Evolutionary conservation across 768 basidiomycete genomes (phyloP).

Genomic region (Filobasidium floriforme): DNA sequence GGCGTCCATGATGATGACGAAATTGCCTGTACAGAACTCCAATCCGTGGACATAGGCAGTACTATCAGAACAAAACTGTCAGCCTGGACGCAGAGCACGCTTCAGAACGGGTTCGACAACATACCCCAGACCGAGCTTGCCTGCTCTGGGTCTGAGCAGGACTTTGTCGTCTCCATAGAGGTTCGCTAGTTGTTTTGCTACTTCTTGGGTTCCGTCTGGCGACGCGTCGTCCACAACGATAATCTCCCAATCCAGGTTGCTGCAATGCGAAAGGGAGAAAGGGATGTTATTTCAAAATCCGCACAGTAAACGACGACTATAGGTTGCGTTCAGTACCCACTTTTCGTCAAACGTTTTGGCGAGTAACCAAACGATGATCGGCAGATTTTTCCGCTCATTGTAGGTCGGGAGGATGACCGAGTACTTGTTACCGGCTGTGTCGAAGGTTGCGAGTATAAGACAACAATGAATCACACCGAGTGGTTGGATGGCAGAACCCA

Average conservation of each 20-base stretch:
- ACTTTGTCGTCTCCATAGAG: slow-evolving; percentile 80
- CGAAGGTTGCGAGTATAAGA: not conserved
- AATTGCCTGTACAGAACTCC: slow-evolving; percentile 80
- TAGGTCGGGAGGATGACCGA: slow-evolving; percentile 90
- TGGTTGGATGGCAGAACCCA: not conserved
- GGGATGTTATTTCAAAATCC: not conserved
- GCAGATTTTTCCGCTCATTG: slow-evolving; percentile 86
- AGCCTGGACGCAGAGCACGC: not conserved
- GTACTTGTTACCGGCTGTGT: slow-evolving; percentile 53
- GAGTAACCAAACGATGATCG: slow-evolving; percentile 77
- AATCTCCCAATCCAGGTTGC: slow-evolving; percentile 73
- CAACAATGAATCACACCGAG: not conserved
- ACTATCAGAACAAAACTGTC: slow-evolving; percentile 45
- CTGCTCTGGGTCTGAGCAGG: slow-evolving; percentile 72
- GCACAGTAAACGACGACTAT: not conserved
- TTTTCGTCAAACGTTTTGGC: slow-evolving; percentile 67
- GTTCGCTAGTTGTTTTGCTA: slow-evolving; percentile 67
- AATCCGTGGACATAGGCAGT: slow-evolving; percentile 90
- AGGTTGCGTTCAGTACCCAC: slow-evolving; percentile 49
- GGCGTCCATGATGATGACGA: slow-evolving; percentile 95
- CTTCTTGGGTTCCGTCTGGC: slow-evolving; percentile 85
- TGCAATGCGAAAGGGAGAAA: slow-evolving; percentile 32
- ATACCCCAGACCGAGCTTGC: slow-evolving; percentile 84
- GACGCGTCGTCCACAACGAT: slow-evolving; percentile 87
- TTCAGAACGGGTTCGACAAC: slow-evolving; percentile 27